Conservation (phyloP, 192 early-diverging fungal genomes). For the Gryganskiella cystojenkinii region DNA sequence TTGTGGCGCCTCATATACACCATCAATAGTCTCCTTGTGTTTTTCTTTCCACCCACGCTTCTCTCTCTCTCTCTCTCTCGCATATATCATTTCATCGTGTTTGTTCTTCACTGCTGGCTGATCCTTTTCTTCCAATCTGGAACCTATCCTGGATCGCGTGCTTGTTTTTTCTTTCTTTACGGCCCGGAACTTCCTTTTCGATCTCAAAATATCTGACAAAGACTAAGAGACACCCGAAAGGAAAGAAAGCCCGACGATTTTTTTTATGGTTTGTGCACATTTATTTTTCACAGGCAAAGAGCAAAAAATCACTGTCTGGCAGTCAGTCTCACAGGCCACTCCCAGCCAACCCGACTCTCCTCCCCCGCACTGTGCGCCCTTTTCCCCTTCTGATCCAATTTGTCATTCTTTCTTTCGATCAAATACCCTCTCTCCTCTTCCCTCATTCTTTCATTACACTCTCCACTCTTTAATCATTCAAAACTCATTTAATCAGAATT, state of each 20-base stretch:
- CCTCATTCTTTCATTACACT: not conserved
- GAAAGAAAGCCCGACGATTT: too few species aligned
- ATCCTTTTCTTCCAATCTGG: not conserved
- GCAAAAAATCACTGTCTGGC: not conserved
- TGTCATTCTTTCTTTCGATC: not conserved
- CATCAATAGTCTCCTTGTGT: too few species aligned
- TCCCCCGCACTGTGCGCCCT: not conserved
- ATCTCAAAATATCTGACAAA: too few species aligned
- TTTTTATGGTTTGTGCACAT: too few species aligned
- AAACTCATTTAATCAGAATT: too few species aligned
- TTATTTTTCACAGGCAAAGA: too few species aligned
- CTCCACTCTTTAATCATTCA: too few species aligned
- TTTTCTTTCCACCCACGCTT: not conserved
- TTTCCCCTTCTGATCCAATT: not conserved
- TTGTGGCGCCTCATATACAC: too few species aligned
- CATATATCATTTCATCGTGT: not conserved
- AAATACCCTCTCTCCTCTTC: conserved; percentile 2
- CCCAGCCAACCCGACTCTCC: not conserved
- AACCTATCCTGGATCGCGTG: not conserved
- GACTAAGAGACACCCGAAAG: too few species aligned
- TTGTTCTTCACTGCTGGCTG: not conserved
- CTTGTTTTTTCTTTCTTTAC: too few species aligned
- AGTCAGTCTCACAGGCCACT: not conserved
- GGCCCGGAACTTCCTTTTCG: too few species aligned
- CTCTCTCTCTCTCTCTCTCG: not conserved